phyloP scores from a whole-genome alignment of 2,329 filamentous ascomycete genomes.

The Ophiostoma sp. region DNA sequence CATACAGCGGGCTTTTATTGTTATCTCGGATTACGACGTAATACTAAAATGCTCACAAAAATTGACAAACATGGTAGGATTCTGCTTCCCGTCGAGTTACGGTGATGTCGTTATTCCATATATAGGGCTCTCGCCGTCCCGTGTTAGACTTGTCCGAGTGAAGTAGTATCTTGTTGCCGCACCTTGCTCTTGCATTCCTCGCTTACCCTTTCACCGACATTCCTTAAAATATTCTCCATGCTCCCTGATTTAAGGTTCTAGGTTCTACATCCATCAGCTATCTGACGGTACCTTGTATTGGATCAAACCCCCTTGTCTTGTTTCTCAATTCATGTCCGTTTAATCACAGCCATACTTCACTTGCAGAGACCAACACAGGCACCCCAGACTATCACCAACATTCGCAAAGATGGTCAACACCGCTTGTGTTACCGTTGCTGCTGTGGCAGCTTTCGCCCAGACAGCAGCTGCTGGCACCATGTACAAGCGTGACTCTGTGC shows the following conservation, averaged over 20 bases:
- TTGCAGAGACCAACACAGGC: neutral
- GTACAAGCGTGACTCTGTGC: slow-evolving; percentile 31
- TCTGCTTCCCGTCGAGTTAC: neutral
- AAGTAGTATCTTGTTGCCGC: neutral
- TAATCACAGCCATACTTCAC: too few relatives aligned
- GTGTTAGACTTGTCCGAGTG: neutral
- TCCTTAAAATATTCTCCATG: neutral
- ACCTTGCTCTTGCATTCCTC: neutral
- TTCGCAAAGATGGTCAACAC: slow-evolving; percentile 12
- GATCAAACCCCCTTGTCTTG: neutral
- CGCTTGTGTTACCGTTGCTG: slow-evolving; percentile 12
- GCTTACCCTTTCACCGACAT: neutral
- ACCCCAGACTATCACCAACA: neutral
- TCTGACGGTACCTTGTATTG: neutral
- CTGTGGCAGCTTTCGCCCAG: slow-evolving; percentile 22
- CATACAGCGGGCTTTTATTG: neutral
- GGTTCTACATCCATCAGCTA: neutral
- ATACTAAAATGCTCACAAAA: neutral
- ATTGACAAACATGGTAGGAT: neutral
- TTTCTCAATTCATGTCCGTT: neutral
- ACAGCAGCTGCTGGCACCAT: slow-evolving; percentile 27
- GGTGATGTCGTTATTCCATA: neutral
- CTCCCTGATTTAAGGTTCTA: neutral
- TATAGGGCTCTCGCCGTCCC: neutral
- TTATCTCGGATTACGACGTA: slow-evolving; percentile 5